phyloP scores from a whole-genome alignment of 2,329 filamentous ascomycete species.

The Plenodomus tracheiphilus region DNA sequence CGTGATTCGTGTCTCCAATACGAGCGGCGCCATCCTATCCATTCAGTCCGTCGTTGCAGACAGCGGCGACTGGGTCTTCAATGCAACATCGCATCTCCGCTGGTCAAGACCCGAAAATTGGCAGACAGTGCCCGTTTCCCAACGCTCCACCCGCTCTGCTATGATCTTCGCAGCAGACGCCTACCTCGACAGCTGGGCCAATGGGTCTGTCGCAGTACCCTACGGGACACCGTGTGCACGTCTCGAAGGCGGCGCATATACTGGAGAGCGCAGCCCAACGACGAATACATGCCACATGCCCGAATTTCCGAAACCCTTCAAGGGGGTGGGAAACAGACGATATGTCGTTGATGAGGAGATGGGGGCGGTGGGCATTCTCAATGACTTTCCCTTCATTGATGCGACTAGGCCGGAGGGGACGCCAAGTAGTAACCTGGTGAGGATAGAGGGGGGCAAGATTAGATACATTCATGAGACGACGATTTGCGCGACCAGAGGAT shows the following conservation, averaged over 20 bases:
- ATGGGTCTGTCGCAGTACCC: slow-evolving; percentile 25
- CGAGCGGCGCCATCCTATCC: slow-evolving; percentile 2
- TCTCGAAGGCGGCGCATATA: slow-evolving; percentile 32
- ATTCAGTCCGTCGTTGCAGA: slow-evolving; percentile 23
- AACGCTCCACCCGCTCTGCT: slow-evolving; percentile 18
- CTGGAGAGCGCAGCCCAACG: slow-evolving; percentile 14
- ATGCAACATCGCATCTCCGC: slow-evolving; percentile 15
- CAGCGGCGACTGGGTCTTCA: slow-evolving; percentile 27
- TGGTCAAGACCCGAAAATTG: slow-evolving; percentile 16
- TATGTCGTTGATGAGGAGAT: slow-evolving; percentile 31
- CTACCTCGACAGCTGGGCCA: slow-evolving; percentile 29
- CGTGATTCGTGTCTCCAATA: slow-evolving; percentile 12
- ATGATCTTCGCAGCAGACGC: slow-evolving; percentile 26
- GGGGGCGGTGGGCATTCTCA: slow-evolving; percentile 25
- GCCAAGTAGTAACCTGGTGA: slow-evolving; percentile 24
- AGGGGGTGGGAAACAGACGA: slow-evolving; percentile 15
- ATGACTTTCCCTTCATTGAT: slow-evolving; percentile 35
- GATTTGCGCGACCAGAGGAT: slow-evolving; percentile 24
- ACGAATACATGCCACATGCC: slow-evolving; percentile 28
- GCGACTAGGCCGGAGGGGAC: slow-evolving; percentile 26
- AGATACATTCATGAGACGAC: slow-evolving; percentile 33
- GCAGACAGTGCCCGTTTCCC: slow-evolving; percentile 14
- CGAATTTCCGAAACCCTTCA: slow-evolving; percentile 26
- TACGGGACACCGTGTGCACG: slow-evolving; percentile 32
- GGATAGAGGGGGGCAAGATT: slow-evolving; percentile 28